Conservation (phyloP, 2,329 filamentous ascomycete species). For the Sporothrix mexicana region DNA sequence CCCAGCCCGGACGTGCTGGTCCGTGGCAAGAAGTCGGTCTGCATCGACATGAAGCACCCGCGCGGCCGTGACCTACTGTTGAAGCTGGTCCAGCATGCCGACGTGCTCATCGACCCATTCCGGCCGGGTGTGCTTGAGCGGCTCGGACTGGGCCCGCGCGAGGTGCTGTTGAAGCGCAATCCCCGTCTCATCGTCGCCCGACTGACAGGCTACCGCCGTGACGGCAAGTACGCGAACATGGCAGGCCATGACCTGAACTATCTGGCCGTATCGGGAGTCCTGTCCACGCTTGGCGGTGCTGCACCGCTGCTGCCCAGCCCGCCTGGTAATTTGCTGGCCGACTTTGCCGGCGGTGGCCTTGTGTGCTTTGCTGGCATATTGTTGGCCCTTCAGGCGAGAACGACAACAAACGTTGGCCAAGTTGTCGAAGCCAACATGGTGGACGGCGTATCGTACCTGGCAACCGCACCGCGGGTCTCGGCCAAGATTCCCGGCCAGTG, state of each 20-base stretch:
- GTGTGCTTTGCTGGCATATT: constrained; percentile 20
- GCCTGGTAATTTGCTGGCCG: constrained; percentile 4
- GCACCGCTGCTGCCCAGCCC: background rate
- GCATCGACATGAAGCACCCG: constrained; percentile 5
- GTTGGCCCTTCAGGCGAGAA: background rate
- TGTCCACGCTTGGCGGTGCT: background rate
- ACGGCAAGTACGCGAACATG: constrained; percentile 2
- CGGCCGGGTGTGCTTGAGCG: constrained; percentile 13
- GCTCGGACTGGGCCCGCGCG: background rate
- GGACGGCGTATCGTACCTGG: constrained; percentile 14
- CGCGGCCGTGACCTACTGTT: background rate
- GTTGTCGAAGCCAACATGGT: constrained; percentile 23
- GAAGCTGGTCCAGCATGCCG: background rate
- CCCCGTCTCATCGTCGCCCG: background rate
- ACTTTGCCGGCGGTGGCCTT: constrained; percentile 20
- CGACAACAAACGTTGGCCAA: background rate
- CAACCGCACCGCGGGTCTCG: background rate
- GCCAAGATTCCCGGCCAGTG: constrained; percentile 9
- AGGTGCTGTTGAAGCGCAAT: background rate
- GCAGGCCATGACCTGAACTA: background rate
- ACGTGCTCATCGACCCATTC: constrained; percentile 7
- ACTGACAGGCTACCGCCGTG: constrained; percentile 6
- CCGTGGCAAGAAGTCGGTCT: background rate
- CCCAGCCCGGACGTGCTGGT: constrained; percentile 7
- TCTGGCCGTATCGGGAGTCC: background rate